phyloP scores from a whole-genome alignment of 306 rosid genomes.

The Pyrus betulifolia region DNA sequence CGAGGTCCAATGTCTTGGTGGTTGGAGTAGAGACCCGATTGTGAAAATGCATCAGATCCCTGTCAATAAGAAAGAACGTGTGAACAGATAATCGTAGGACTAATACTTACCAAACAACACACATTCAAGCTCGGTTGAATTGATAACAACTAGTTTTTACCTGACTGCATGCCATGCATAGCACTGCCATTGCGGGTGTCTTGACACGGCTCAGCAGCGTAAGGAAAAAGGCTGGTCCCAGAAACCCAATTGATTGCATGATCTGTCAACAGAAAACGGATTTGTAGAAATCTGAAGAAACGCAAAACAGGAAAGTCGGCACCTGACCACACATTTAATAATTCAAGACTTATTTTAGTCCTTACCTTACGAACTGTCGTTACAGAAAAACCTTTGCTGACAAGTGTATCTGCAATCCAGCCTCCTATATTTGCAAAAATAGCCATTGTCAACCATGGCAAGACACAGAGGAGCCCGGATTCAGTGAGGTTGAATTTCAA shows the following conservation, averaged over 20 bases:
- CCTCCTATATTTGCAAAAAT: conserved; percentile 93
- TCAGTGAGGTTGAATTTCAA: conserved; percentile 96
- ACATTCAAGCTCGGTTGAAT: not conserved
- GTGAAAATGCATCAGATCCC: conserved; percentile 95
- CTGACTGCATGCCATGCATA: conserved; percentile 98
- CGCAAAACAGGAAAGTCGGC: not conserved
- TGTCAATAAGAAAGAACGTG: conserved; percentile 23
- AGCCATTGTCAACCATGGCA: conserved; percentile 99
- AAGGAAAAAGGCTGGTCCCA: conserved; percentile 92
- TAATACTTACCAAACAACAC: not conserved
- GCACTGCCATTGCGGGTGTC: conserved; percentile 82
- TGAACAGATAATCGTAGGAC: not conserved
- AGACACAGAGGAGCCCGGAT: conserved; percentile 88
- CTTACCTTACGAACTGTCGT: conserved; percentile 89
- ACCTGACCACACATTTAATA: not conserved
- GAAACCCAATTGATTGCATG: conserved; percentile 88
- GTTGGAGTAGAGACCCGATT: conserved; percentile 88
- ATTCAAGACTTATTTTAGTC: not conserved
- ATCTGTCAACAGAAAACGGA: conserved; percentile 46
- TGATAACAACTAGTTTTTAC: conserved; percentile 34
- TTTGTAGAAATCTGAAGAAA: not conserved
- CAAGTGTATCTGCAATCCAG: conserved; percentile 97
- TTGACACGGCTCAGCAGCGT: conserved; percentile 68
- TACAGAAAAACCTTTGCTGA: conserved; percentile 80
- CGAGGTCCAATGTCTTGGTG: conserved; percentile 97